Conservation (phyloP, 106 monocot genomes). For the Dendrobium huoshanense region DNA sequence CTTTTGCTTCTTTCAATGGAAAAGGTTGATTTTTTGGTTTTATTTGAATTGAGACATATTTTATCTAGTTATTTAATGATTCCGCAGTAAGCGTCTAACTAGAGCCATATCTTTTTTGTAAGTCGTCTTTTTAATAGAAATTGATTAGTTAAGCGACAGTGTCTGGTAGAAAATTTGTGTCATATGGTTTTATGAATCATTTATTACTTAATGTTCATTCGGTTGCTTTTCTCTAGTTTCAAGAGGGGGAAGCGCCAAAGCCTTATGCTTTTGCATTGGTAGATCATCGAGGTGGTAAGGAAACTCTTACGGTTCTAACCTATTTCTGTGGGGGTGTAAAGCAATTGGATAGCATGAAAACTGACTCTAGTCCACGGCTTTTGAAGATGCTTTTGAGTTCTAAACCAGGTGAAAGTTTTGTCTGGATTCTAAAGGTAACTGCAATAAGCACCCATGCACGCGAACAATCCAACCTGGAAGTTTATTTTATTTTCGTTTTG, state of each 20-base stretch:
- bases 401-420: conserved; percentile 25
- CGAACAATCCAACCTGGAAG: neutral
- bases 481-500: neutral
- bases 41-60: neutral
- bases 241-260: conserved; percentile 44
- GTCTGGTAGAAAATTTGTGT: neutral
- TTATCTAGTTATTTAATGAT: neutral
- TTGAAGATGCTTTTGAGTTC: conserved; percentile 40
- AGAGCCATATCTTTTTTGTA: neutral
- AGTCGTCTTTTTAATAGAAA: neutral
- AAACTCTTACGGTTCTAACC: conserved; percentile 40
- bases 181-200: neutral
- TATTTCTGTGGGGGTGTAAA: conserved; percentile 62
- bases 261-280: conserved; percentile 85
- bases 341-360: conserved; percentile 27
- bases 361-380: conserved; percentile 49
- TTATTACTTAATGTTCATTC: neutral
- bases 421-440: conserved; percentile 62
- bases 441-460: neutral
- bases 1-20: conserved; percentile 68
- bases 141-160: neutral
- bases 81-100: neutral
- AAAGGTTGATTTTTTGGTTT: conserved; percentile 39
- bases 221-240: conserved; percentile 47
- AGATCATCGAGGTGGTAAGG: conserved; percentile 55